Base-by-base conservation (phyloP, 169 alveolate species). In the Babesia divergens region DNA sequence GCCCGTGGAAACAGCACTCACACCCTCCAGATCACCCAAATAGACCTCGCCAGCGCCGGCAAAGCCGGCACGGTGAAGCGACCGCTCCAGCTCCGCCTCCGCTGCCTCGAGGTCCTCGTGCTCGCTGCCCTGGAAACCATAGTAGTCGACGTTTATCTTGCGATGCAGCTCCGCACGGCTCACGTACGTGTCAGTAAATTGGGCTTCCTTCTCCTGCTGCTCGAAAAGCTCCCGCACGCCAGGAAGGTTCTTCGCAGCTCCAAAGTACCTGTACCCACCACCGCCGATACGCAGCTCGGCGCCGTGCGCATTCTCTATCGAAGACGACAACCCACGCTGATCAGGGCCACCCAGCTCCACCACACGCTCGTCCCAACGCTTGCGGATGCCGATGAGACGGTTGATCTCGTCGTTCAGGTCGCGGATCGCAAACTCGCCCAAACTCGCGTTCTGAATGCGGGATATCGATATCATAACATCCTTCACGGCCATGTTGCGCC, bases 381-480 rank as follows among this genome's bases (percentile, higher is more conserved):
- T 82, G 62, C 94, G 91, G 62, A 93, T 94, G 47, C 94, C 92
- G 20, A 94, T 85, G 35, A 94, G 91, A 43, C 92, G 82, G 86
- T 96, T 96, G 18, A 96, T 96, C 67, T 94, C 97, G 84, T 96
- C 99, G 86, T 96, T 96, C 60, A 96, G 65, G 55, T 94, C 98
- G 52, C 99, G 76, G 26, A 96, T 91, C 52, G 93, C 92, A 51
- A 85, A 92, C 68, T 96, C 98, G 11, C 98, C 97, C 65, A 96
- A 71, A 29, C 94, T 90, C 29, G 97, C 97, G 82, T 96, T 94
- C 84, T 96, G 95, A 26, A 96, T 94, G 52, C 92, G 94, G 22
- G 93, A 85, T 0, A 95, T 96, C 52, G 88, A 88, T 49, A 82
- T 87, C 47, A 92, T 90, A 32, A 94, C 84, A 40, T 94, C 98